These are phyloP conservation scores for Phymatotrichopsis omnivora DNA, from an alignment of 2,329 filamentous ascomycete species.

Conservation along the genomic window DNA sequence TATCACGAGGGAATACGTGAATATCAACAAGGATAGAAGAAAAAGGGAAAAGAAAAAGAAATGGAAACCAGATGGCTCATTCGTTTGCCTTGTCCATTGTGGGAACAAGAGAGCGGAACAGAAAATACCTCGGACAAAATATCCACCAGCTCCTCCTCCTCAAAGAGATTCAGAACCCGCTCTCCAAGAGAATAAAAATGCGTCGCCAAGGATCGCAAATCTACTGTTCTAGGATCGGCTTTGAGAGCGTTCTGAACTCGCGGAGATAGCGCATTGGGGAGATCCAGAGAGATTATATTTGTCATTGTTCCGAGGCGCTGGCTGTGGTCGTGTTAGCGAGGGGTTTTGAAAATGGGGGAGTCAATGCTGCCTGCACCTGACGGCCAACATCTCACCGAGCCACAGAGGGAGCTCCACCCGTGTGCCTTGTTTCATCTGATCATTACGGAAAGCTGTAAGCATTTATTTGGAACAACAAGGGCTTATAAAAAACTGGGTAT, in stretches of 20 bases:
- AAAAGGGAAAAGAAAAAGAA: no score
- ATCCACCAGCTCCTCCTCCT: slow-evolving; percentile 64
- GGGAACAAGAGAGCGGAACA: no score
- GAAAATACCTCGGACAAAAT: slow-evolving; percentile 47
- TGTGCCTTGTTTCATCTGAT: slow-evolving; percentile 67
- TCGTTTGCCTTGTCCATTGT: no score
- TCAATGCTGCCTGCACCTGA: no score
- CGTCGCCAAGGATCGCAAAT: slow-evolving; percentile 69
- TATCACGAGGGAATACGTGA: neutral
- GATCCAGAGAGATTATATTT: slow-evolving; percentile 67
- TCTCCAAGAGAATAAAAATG: slow-evolving; percentile 83
- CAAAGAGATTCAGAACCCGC: slow-evolving; percentile 79
- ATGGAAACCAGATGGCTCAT: no score
- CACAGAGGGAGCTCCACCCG: slow-evolving; percentile 78
- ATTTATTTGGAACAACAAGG: neutral
- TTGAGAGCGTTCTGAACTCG: slow-evolving; percentile 82
- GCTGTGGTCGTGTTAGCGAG: no score
- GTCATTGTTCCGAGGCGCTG: slow-evolving; percentile 22
- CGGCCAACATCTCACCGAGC: slow-evolving; percentile 87
- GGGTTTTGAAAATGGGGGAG: slow-evolving; percentile 7
- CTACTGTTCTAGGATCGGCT: slow-evolving; percentile 76
- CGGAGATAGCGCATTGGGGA: slow-evolving; percentile 65
- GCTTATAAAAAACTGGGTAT: neutral
- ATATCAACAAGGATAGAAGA: no score
- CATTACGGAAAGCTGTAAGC: slow-evolving; percentile 29